Base-by-base conservation (phyloP, 345 rosid species). In the Camelina hispida region DNA sequence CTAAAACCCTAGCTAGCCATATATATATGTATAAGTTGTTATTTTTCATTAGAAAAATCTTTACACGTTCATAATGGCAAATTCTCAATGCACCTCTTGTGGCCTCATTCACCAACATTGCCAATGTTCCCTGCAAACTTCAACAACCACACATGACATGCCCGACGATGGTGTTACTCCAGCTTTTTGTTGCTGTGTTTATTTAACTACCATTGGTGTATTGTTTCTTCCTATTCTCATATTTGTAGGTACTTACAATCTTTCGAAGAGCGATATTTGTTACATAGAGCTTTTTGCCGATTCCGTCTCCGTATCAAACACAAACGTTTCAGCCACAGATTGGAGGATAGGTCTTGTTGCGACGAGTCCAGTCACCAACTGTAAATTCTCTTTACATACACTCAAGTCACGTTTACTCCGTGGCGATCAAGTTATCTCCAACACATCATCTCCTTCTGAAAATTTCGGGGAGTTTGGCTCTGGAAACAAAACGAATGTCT, bases 221-320 rank as follows among this genome's bases (percentile, higher is more conserved):
- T 15, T 20, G 3, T 2, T 10, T 17, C 0, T 22, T 71, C 11
- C 1, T 14, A 3, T 3, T 35, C 13, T 71, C 37, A 0, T 11
- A 4, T 0, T 2, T 9, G 1, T 2, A 18, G 35, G 53, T 20
- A 0, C 13, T 7, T 1, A 0, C 28, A 9, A 1, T 0, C 1
- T 35, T 17, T 0, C 1, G 34, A 7, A 8, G 0, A 1, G 0
- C 4, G 0, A 1, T 0, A 42, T 0, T 22, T 72, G 76, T 42
- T 62, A 52, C 69, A 13, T 62, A 23, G 76, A 72, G 54, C 34
- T 53, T 32, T 62, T 72, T 72, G 54, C 69, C 2, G 5, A 72
- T 7, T 52, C 62, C 2, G 54, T 72, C n/a, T 62, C 76, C 34
- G 46, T 72, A 62, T 50, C 76, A 53, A 72, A 60, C 60, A 42